Evolutionary conservation across 768 basidiomycete species (phyloP).

Genomic region (Mycena galopus): DNA sequence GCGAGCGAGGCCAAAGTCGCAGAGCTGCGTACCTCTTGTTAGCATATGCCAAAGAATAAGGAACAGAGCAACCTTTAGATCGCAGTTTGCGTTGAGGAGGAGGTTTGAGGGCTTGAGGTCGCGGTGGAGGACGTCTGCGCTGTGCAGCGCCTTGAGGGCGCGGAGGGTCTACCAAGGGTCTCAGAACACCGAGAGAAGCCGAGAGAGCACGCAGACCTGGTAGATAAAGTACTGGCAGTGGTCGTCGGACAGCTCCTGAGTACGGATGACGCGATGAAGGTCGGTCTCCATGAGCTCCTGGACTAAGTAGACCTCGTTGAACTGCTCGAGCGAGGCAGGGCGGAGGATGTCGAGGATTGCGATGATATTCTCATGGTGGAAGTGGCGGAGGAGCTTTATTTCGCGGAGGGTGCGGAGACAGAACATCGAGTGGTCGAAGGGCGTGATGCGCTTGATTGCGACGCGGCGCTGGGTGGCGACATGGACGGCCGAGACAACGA

Average conservation of each 20-base stretch:
- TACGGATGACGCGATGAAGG: slow-evolving; percentile 95
- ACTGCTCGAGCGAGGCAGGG: slow-evolving; percentile 76
- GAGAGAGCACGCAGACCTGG: slow-evolving; percentile 65
- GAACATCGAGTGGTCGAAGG: slow-evolving; percentile 96
- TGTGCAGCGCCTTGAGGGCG: slow-evolving; percentile 94
- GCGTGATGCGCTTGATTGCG: slow-evolving; percentile 96
- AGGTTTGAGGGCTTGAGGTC: slow-evolving; percentile 98
- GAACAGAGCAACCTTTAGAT: slow-evolving; percentile 77
- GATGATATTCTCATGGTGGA: slow-evolving; percentile 91
- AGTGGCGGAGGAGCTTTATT: slow-evolving; percentile 93
- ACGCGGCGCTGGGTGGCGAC: slow-evolving; percentile 84
- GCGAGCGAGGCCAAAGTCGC: slow-evolving; percentile 90
- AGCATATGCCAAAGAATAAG: neutral
- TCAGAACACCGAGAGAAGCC: neutral
- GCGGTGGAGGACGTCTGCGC: slow-evolving; percentile 94
- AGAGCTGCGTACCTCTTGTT: slow-evolving; percentile 60
- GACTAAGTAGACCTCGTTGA: slow-evolving; percentile 85
- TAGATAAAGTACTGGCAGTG: slow-evolving; percentile 99
- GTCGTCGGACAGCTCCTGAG: slow-evolving; percentile 94
- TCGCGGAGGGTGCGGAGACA: slow-evolving; percentile 87
- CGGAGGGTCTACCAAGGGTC: slow-evolving; percentile 73
- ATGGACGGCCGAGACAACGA: slow-evolving; percentile 89
- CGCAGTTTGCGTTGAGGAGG: slow-evolving; percentile 95
- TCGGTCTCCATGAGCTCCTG: slow-evolving; percentile 93
- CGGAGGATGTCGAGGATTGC: slow-evolving; percentile 94